Conservation (phyloP, 352 stramenopile species). For the Salisapilia sapeloensis region DNA sequence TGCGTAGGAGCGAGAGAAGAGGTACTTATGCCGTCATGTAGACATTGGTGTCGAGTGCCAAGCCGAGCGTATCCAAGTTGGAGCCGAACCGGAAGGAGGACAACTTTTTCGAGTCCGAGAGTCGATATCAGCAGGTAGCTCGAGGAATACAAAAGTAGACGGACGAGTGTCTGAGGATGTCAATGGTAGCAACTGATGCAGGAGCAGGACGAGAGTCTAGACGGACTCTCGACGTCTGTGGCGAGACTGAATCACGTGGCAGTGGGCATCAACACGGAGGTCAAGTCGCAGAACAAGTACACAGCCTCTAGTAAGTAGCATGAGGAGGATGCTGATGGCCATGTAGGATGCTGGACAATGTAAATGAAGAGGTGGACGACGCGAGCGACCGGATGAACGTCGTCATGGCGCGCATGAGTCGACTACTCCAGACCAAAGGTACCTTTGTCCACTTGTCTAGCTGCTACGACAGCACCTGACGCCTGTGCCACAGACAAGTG, state of each 20-base stretch:
- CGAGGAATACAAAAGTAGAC: not conserved
- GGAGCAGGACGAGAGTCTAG: constrained; percentile 46
- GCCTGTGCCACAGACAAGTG: constrained; percentile 32
- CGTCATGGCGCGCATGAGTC: constrained; percentile 62
- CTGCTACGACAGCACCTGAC: constrained; percentile 2
- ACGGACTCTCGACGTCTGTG: constrained; percentile 33
- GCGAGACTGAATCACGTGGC: constrained; percentile 40
- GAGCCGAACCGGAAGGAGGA: not conserved
- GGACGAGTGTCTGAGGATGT: not conserved
- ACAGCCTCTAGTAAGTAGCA: constrained; percentile 2
- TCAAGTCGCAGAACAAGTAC: constrained; percentile 61
- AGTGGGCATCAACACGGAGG: constrained; percentile 49
- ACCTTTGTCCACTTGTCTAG: not conserved
- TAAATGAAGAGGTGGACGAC: constrained; percentile 54
- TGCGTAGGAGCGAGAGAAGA: no score
- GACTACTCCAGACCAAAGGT: constrained; percentile 73
- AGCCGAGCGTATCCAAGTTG: no score
- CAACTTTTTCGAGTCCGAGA: not conserved
- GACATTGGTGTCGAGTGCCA: no score
- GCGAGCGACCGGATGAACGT: constrained; percentile 71
- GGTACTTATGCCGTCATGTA: no score
- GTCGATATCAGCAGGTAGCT: not conserved
- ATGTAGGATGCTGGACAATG: constrained; percentile 54
- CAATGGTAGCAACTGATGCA: constrained; percentile 37
- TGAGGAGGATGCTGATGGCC: not conserved